Base-by-base conservation (phyloP, 306 rosid species). In the Potentilla sterilis region DNA sequence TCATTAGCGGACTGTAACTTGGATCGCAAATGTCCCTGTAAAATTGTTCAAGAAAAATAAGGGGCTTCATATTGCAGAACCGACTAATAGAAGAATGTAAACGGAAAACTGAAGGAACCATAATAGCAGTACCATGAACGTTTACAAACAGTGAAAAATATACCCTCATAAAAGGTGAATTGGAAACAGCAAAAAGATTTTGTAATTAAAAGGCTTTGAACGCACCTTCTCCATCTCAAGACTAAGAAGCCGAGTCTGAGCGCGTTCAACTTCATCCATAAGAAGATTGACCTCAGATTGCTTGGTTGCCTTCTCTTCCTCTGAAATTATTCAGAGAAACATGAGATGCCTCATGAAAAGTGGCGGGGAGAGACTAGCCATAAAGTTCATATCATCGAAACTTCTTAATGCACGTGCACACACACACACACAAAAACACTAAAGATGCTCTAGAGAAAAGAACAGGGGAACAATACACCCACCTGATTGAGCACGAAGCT, bases 401-500 rank as follows among this genome's bases (percentile, higher is more conserved):
- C 63, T 48, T 48, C 40, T 37, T 5, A 37, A 37, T 37, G 5
- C 3, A 37, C 40, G 5, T 37, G 40, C 12, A 42, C 11, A 42
- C 46, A 42, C 44, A 2, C n/a, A 5, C n/a, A 52, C 12, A n/a
- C 61, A 19, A 28, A n/a, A 11, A n/a, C 22, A 14, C 5, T 19
- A 78, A 21, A 79, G 77, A 69, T 12, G 59, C 43, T 74, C 78
- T 32, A 61, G 70, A 34, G 76, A 59, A 59, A 7, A 0, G 5
- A 28, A 58, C 4, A 5, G 0, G 19, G 66, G 40, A 59, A 16
- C 40, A 37, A 32, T 58, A 46, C 64, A 75, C 76, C 81, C 65
- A 92, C 99, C 99, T 80, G 99, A 92, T 67, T 95, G 97, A 51
- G 99, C 98, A 59, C 96, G 96, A 69, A 95, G 79, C 83, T 92